phyloP scores from a whole-genome alignment of 768 basidiomycete genomes.

The Boletus vinaceobasis region DNA sequence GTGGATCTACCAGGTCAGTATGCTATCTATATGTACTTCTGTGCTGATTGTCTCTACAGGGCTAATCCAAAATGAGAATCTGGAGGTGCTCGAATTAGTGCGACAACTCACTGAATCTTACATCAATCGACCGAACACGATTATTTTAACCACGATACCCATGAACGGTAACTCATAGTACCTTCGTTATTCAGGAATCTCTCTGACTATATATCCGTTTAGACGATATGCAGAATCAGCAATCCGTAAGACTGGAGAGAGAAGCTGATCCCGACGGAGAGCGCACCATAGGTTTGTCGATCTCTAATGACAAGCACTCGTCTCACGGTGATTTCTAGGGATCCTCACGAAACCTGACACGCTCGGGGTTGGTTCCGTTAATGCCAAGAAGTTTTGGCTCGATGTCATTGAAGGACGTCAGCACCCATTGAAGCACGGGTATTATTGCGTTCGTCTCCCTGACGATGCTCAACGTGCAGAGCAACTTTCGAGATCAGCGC shows the following conservation, averaged over 20 bases:
- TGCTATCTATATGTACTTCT: neutral
- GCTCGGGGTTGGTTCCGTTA: conserved; percentile 41
- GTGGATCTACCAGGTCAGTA: conserved; percentile 51
- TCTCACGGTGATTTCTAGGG: conserved; percentile 35
- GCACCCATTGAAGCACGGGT: conserved; percentile 51
- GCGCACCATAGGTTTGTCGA: conserved; percentile 56
- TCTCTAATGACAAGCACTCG: neutral
- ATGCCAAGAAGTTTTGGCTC: conserved; percentile 45
- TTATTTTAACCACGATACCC: conserved; percentile 65
- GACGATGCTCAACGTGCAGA: conserved; percentile 51
- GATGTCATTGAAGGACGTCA: conserved; percentile 46
- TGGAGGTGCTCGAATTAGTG: conserved; percentile 43
- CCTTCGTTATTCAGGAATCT: neutral
- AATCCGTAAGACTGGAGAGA: conserved; percentile 51
- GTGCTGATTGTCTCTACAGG: conserved; percentile 33
- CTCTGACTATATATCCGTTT: neutral
- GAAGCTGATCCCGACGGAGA: conserved; percentile 50
- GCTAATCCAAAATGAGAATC: conserved; percentile 53
- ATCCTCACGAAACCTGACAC: conserved; percentile 71
- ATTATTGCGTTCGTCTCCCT: conserved; percentile 64
- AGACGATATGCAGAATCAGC: conserved; percentile 71
- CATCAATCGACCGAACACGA: conserved; percentile 47
- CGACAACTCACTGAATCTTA: conserved; percentile 44
- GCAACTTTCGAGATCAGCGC: conserved; percentile 34
- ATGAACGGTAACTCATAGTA: conserved; percentile 47